Evolutionary conservation across 306 rosid species (phyloP), one percentile per base, ranked within the genome.

Genomic region (Gastrolobium villosum): DNA sequence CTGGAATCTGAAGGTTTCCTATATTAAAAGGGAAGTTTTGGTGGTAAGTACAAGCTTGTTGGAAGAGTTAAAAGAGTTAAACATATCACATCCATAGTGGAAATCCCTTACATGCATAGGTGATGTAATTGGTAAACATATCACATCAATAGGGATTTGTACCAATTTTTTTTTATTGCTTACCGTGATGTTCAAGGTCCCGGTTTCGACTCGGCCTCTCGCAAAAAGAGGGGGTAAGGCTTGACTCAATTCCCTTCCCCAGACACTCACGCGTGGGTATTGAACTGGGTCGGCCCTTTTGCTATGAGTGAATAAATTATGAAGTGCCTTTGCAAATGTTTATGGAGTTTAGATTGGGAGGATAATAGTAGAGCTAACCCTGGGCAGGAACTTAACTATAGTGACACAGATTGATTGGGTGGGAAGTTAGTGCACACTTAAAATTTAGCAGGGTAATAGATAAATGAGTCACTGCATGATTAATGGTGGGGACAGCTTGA

Each of bases 401-500:
- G 49, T 70, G 49, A 35, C 65, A 71, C n/a, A 70, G 52, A 52
- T 60, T 85, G 73, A 80, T 66, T 66, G 10, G 60, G 75, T 72
- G 36, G 79, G 66, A 70, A 81, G 79, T 81, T 84, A 60, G 69
- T 79, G 63, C 71, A 70, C 71, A 35, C 72, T 41, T 56, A 39
- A 75, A 57, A 66, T 64, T 80, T 79, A 82, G 75, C 30, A 49
- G 67, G 83, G 66, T 37, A 52, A 50, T 54, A 67, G 28, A 63
- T 56, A 36, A 75, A 64, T 74, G 67, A 72, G 15, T 65, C 50
- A n/a, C 77, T 43, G 10, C 77, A 13, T 63, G 61, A 62, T 59
- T 49, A 49, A 76, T 70, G 79, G 87, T 60, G 56, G 83, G 85
- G 90, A 74, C 74, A 70, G 34, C 60, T 26, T 68, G 57, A 64